Conservation (phyloP, 2,329 filamentous ascomycete species). For the Ceratocystis lukuohia region DNA sequence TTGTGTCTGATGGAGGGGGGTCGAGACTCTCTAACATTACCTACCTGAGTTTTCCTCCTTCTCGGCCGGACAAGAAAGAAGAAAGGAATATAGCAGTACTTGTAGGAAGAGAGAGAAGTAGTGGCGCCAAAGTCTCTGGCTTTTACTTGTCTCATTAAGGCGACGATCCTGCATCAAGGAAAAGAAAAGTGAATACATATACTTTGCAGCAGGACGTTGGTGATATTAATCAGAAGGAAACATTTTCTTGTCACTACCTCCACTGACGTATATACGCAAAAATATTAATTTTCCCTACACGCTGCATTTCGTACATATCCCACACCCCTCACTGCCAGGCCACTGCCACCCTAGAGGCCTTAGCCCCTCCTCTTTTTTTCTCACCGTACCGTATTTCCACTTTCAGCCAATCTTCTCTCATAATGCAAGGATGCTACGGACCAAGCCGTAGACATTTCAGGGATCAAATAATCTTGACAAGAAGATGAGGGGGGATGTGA, state of each 20-base stretch:
- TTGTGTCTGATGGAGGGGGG: background rate
- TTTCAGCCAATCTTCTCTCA: constrained; percentile 6
- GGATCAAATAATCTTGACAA: constrained; percentile 4
- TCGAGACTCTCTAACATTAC: background rate
- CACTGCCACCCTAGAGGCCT: background rate
- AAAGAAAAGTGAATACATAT: background rate
- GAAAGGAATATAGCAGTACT: background rate
- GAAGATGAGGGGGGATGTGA: background rate
- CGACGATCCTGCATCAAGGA: background rate
- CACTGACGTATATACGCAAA: background rate
- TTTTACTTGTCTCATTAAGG: background rate
- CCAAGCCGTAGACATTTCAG: constrained; percentile 4
- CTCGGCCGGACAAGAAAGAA: background rate
- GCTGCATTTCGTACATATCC: background rate
- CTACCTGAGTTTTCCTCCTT: background rate
- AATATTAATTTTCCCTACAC: background rate
- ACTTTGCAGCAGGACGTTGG: too few species aligned
- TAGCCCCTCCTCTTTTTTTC: background rate
- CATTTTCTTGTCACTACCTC: background rate
- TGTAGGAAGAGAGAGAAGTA: constrained; percentile 1
- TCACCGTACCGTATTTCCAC: constrained; percentile 1
- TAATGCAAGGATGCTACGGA: constrained; percentile 1
- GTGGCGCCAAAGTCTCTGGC: background rate
- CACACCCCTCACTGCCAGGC: background rate
- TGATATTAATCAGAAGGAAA: background rate